Conservation (phyloP, 2,329 filamentous ascomycete genomes). For the Xylaria digitata region DNA sequence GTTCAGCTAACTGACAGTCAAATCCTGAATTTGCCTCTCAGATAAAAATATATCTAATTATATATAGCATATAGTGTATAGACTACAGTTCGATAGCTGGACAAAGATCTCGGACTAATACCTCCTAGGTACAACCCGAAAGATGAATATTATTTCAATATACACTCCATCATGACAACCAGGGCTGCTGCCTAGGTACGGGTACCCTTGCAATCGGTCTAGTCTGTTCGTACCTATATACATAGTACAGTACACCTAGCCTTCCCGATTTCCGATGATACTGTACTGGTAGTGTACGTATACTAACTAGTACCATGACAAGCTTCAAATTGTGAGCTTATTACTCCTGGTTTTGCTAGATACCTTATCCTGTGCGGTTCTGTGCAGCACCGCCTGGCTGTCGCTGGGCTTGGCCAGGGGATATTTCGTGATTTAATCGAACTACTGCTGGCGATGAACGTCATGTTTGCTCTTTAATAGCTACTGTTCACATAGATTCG, state of each 20-base stretch:
- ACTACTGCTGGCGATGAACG: neutral
- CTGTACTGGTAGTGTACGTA: neutral
- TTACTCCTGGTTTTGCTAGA: neutral
- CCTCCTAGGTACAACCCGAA: no score
- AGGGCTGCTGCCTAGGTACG: no score
- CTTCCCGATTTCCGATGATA: neutral
- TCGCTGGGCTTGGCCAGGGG: conserved; percentile 16
- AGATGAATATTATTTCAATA: no score
- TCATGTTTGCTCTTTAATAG: no score
- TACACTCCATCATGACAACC: no score
- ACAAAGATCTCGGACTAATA: no score
- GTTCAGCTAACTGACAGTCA: neutral
- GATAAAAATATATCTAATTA: no score
- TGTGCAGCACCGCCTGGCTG: conserved; percentile 11
- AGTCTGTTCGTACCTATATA: no score
- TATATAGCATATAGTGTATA: no score
- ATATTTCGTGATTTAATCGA: neutral
- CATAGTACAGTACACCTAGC: neutral
- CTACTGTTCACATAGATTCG: no score
- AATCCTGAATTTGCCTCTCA: neutral
- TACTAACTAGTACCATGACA: neutral
- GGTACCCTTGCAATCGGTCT: no score
- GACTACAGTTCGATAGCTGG: no score
- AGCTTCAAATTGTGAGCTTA: neutral
- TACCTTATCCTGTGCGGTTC: conserved; percentile 1